A percentile compares a stretch with the other conserved stretches of the same genome.
Conservation (phyloP, 179 eudicot species). For the Silene noctiflora region DNA sequence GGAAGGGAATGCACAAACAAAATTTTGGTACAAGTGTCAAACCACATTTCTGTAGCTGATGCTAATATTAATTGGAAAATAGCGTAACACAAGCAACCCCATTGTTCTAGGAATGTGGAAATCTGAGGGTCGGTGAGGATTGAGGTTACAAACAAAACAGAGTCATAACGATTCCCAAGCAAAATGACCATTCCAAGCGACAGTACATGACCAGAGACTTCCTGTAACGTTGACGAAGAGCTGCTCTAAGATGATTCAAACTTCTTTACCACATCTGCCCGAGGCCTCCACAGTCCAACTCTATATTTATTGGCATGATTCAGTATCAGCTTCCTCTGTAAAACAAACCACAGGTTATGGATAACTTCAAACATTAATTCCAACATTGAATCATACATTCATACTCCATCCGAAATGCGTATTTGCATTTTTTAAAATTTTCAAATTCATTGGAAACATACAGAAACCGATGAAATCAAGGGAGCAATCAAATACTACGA, state of each 20-base stretch:
- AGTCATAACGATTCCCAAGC: neutral
- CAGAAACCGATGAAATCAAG: too few relatives aligned
- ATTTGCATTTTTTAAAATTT: neutral
- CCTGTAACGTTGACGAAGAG: neutral
- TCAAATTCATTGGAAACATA: too few relatives aligned
- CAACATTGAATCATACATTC: neutral
- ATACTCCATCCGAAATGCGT: neutral
- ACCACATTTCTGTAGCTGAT: neutral
- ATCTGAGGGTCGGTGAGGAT: neutral
- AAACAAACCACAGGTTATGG: neutral
- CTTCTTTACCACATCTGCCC: neutral
- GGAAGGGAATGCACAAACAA: neutral
- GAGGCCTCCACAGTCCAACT: slow-evolving; percentile 15
- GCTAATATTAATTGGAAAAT: neutral
- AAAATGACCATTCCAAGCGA: neutral
- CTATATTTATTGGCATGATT: slow-evolving; percentile 5
- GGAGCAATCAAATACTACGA: too few relatives aligned
- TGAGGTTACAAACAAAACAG: neutral
- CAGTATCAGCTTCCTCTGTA: slow-evolving; percentile 15
- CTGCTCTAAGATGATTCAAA: neutral
- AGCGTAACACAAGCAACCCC: slow-evolving; percentile 12
- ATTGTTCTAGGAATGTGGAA: neutral
- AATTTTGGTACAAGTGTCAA: neutral
- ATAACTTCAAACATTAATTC: neutral
- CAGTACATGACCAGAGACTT: slow-evolving; percentile 1